Percentiles rank a stretch among this genome's conserved stretches.
Conservation (phyloP, 2,329 filamentous ascomycete genomes). For the Alternaria arbusti region DNA sequence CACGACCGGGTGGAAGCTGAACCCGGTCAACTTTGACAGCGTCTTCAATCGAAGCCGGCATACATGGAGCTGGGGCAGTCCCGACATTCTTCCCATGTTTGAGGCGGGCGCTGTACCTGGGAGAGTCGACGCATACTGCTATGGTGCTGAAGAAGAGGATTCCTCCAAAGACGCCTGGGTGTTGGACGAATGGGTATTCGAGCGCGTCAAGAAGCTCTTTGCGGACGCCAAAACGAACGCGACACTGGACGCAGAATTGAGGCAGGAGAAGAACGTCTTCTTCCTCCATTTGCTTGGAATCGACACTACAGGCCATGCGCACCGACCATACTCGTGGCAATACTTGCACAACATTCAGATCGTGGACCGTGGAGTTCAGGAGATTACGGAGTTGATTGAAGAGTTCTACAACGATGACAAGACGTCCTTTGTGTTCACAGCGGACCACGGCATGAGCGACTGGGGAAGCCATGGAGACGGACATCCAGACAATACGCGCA, state of each 20-base stretch:
- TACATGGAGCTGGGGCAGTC: constrained; percentile 99
- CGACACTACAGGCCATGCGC: constrained; percentile 86
- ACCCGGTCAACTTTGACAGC: constrained; percentile 97
- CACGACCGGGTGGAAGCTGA: constrained; percentile 97
- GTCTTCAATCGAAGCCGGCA: constrained; percentile 97
- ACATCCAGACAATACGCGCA: constrained; percentile 95
- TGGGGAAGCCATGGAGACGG: constrained; percentile 99
- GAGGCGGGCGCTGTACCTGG: constrained; percentile 88
- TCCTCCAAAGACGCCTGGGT: constrained; percentile 81
- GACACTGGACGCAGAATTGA: constrained; percentile 73
- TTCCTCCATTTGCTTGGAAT: constrained; percentile 92
- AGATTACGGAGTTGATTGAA: constrained; percentile 81
- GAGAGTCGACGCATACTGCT: constrained; percentile 84
- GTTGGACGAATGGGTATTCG: constrained; percentile 94
- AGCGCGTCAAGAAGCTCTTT: constrained; percentile 88
- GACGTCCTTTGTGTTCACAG: constrained; percentile 95
- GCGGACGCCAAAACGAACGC: constrained; percentile 77
- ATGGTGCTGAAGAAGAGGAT: constrained; percentile 85
- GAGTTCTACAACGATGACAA: constrained; percentile 82
- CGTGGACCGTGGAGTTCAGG: constrained; percentile 86
- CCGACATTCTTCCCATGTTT: constrained; percentile 98
- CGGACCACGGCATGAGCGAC: constrained; percentile 98
- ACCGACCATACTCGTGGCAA: constrained; percentile 91
- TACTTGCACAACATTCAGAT: constrained; percentile 94
- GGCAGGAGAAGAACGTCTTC: constrained; percentile 88